A percentile compares a stretch with the other conserved stretches of the same genome.
These are phyloP conservation scores for Calophaca sinica DNA, from an alignment of 306 rosid species.

Conservation along the genomic window DNA sequence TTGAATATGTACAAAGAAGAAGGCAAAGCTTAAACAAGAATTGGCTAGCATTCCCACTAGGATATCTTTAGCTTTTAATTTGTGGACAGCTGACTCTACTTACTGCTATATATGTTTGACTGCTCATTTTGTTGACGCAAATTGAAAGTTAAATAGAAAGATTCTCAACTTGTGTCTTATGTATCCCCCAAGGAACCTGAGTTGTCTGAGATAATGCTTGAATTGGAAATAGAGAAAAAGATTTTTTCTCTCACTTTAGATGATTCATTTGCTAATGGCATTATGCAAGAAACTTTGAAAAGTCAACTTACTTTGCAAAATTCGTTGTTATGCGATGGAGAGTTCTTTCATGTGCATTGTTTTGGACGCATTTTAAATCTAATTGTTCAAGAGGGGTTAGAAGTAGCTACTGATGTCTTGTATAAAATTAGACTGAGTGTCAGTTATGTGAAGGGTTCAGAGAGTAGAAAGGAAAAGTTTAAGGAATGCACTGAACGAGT, in stretches of 20 bases:
- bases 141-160: slow-evolving; percentile 1
- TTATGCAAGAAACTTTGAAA: background rate
- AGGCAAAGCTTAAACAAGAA: background rate
- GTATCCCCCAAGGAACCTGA: background rate
- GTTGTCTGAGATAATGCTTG: background rate
- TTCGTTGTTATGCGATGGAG: slow-evolving; percentile 14
- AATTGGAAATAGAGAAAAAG: background rate
- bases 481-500: background rate
- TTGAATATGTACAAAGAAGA: background rate
- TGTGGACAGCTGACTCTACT: background rate
- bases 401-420: background rate
- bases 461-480: background rate
- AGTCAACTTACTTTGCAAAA: background rate
- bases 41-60: background rate
- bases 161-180: background rate
- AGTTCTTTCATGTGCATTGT: slow-evolving; percentile 14
- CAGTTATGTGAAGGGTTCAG: background rate
- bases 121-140: background rate
- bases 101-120: background rate
- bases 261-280: background rate
- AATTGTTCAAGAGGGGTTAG: slow-evolving; percentile 1
- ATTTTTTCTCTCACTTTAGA: slow-evolving; percentile 14
- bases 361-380: background rate
- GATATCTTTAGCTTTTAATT: slow-evolving; percentile 1
- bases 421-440: slow-evolving; percentile 1